phyloP scores from a whole-genome alignment of 192 early-diverging fungal species.

The Coemansia sp. region DNA sequence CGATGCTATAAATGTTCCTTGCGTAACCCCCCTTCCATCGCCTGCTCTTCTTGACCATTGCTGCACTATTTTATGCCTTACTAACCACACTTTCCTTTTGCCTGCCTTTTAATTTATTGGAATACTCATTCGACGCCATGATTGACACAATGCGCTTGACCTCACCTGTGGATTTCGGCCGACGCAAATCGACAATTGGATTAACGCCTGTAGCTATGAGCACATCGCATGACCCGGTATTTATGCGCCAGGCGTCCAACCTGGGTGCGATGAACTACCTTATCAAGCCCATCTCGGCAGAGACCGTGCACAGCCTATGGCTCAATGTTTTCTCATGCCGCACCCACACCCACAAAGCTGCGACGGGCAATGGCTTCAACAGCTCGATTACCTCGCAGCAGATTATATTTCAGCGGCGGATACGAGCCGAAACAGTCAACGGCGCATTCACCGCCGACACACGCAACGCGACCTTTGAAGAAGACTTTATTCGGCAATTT shows the following conservation, averaged over 20 bases:
- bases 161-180: conserved; percentile 3
- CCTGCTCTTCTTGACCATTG: background rate
- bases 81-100: too few relatives aligned
- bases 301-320: conserved; percentile 55
- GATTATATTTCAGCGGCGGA: conserved; percentile 47
- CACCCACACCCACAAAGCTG: conserved; percentile 25
- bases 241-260: conserved; percentile 53
- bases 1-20: background rate
- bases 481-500: conserved; percentile 57
- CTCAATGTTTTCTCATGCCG: conserved; percentile 54
- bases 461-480: conserved; percentile 50
- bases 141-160: conserved; percentile 1
- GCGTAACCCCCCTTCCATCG: background rate
- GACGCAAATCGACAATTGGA: conserved; percentile 43
- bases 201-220: conserved; percentile 49
- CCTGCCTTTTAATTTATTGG: too few relatives aligned
- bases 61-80: background rate
- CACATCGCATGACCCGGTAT: conserved; percentile 43
- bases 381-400: conserved; percentile 25
- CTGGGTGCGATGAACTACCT: conserved; percentile 56
- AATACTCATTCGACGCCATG: background rate
- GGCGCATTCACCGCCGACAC: conserved; percentile 41
- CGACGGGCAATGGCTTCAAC: conserved; percentile 1
- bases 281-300: conserved; percentile 55
- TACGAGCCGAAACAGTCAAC: conserved; percentile 43